Conservation (phyloP, 169 alveolate species). For the Plasmodium sp. region DNA sequence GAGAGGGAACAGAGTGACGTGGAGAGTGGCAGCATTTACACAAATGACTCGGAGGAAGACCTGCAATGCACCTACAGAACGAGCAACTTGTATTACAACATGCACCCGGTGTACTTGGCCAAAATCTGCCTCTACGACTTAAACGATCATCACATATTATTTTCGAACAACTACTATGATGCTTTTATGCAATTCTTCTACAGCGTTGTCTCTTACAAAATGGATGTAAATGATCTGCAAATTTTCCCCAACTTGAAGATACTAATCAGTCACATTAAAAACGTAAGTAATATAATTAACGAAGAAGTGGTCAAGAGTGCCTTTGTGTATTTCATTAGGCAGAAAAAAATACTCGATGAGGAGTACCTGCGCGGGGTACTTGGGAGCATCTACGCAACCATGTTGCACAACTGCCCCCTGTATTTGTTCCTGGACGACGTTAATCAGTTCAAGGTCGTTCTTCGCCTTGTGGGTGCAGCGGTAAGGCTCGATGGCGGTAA, state of each 20-base stretch:
- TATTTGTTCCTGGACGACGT: constrained; percentile 53
- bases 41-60: constrained; percentile 25
- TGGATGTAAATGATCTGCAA: constrained; percentile 49
- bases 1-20: background rate
- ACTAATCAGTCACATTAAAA: constrained; percentile 61
- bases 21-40: constrained; percentile 46
- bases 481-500: background rate
- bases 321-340: constrained; percentile 65
- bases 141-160: constrained; percentile 59
- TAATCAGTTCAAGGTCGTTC: constrained; percentile 37
- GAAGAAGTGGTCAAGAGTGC: constrained; percentile 59
- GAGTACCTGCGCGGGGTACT: constrained; percentile 12
- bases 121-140: constrained; percentile 72
- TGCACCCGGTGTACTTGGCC: constrained; percentile 66
- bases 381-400: background rate
- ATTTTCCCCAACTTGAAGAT: constrained; percentile 68
- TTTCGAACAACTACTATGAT: constrained; percentile 63
- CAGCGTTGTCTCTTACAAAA: constrained; percentile 58
- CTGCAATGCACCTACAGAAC: constrained; percentile 49
- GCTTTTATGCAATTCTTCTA: constrained; percentile 70
- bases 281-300: constrained; percentile 57
- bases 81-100: constrained; percentile 58
- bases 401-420: constrained; percentile 49
- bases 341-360: constrained; percentile 29
- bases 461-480: constrained; percentile 14